phyloP scores from a whole-genome alignment of 345 rosid species.

The Euphorbia lathyris region DNA sequence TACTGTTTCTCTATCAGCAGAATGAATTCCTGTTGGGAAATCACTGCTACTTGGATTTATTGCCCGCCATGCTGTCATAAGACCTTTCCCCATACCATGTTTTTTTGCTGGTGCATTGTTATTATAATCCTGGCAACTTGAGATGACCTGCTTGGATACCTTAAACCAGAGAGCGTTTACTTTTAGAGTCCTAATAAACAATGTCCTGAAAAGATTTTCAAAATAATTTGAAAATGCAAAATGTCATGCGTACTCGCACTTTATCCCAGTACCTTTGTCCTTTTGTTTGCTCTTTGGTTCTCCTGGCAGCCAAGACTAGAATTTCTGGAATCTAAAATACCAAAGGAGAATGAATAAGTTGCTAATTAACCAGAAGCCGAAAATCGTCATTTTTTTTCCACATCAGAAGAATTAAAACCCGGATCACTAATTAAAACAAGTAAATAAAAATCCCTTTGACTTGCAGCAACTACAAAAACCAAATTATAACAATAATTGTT shows the following conservation, averaged over 20 bases:
- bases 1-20: slow-evolving; percentile 25
- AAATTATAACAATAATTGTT: not conserved
- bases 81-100: slow-evolving; percentile 96
- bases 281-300: slow-evolving; percentile 40
- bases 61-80: slow-evolving; percentile 86
- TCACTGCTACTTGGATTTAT: slow-evolving; percentile 59
- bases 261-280: slow-evolving; percentile 61
- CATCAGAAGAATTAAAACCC: not conserved
- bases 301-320: slow-evolving; percentile 32
- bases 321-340: slow-evolving; percentile 44
- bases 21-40: slow-evolving; percentile 51
- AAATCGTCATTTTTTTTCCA: too few species aligned
- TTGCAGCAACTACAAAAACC: not conserved
- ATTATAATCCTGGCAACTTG: slow-evolving; percentile 23
- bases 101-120: slow-evolving; percentile 40
- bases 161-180: slow-evolving; percentile 16
- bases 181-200: slow-evolving; percentile 16
- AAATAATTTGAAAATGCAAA: not conserved
- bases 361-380: not conserved
- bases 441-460: not conserved
- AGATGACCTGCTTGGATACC: slow-evolving; percentile 29
- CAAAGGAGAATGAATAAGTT: slow-evolving; percentile 4
- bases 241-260: not conserved
- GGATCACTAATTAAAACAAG: slow-evolving; percentile 4
- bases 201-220: not conserved